A percentile compares a stretch with the other conserved stretches of the same genome.
These are phyloP conservation scores for Luvunga scandens DNA, from an alignment of 345 rosid species.

Conservation along the genomic window DNA sequence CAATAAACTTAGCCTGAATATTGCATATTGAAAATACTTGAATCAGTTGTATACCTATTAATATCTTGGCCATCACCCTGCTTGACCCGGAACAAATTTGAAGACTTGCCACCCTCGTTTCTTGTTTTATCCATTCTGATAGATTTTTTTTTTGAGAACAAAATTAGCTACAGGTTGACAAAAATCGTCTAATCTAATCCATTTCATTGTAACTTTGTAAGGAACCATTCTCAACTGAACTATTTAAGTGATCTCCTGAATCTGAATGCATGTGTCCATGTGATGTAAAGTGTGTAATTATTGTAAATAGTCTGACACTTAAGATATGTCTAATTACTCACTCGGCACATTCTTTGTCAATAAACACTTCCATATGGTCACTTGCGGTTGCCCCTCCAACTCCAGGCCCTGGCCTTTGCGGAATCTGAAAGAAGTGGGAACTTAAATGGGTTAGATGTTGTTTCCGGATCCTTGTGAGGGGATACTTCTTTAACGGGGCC, in stretches of 20 bases:
- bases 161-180: neutral
- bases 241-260: neutral
- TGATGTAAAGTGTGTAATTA: neutral
- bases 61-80: conserved; percentile 38
- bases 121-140: conserved; percentile 25
- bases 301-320: neutral
- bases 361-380: conserved; percentile 68
- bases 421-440: conserved; percentile 44
- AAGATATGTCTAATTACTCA: conserved; percentile 31
- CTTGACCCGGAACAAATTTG: conserved; percentile 36
- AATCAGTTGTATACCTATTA: conserved; percentile 31
- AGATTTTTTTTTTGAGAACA: neutral
- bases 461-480: neutral
- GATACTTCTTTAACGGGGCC: neutral
- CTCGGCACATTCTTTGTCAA: conserved; percentile 71
- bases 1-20: neutral
- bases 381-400: conserved; percentile 36
- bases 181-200: neutral
- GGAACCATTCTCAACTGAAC: neutral
- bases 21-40: neutral
- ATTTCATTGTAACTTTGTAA: neutral
- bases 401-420: conserved; percentile 50
- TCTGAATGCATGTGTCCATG: neutral
- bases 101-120: conserved; percentile 26
- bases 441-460: conserved; percentile 11